A percentile compares a stretch with the other conserved stretches of the same genome.
These are phyloP conservation scores for Erigeron canadensis DNA, from an alignment of 129 eudicot species.

Conservation along the genomic window DNA sequence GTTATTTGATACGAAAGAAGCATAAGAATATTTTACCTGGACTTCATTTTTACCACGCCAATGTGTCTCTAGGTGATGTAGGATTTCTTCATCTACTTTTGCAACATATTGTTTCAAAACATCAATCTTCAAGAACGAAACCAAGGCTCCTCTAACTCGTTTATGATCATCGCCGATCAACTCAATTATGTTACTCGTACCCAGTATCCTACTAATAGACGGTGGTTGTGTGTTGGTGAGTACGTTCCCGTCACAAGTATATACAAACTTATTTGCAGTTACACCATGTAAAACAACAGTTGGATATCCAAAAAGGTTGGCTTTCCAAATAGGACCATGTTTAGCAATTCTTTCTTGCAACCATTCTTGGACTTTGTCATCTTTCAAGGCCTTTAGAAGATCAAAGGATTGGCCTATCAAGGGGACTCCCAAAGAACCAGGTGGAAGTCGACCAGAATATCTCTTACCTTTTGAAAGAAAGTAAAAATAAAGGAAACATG, in stretches of 20 bases:
- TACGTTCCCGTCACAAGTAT: slow-evolving; percentile 30
- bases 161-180: slow-evolving; percentile 38
- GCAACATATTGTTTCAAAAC: slow-evolving; percentile 37
- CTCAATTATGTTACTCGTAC: slow-evolving; percentile 35
- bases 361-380: slow-evolving; percentile 34
- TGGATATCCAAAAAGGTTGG: slow-evolving; percentile 32
- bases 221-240: slow-evolving; percentile 34
- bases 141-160: slow-evolving; percentile 38
- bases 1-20: no score
- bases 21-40: slow-evolving; percentile 14
- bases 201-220: slow-evolving; percentile 21
- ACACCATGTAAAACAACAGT: slow-evolving; percentile 36
- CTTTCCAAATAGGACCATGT: slow-evolving; percentile 35
- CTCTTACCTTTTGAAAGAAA: slow-evolving; percentile 16
- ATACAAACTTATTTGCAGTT: slow-evolving; percentile 39
- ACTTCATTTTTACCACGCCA: slow-evolving; percentile 32
- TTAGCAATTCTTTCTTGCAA: slow-evolving; percentile 26
- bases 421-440: slow-evolving; percentile 42
- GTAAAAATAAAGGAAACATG: neutral
- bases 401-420: slow-evolving; percentile 37
- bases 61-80: slow-evolving; percentile 27
- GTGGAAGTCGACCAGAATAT: slow-evolving; percentile 24
- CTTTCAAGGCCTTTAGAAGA: slow-evolving; percentile 35
- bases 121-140: slow-evolving; percentile 42
- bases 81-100: slow-evolving; percentile 43